These are phyloP conservation scores for Adansonia digitata DNA, from an alignment of 345 rosid species.

Conservation along the genomic window DNA sequence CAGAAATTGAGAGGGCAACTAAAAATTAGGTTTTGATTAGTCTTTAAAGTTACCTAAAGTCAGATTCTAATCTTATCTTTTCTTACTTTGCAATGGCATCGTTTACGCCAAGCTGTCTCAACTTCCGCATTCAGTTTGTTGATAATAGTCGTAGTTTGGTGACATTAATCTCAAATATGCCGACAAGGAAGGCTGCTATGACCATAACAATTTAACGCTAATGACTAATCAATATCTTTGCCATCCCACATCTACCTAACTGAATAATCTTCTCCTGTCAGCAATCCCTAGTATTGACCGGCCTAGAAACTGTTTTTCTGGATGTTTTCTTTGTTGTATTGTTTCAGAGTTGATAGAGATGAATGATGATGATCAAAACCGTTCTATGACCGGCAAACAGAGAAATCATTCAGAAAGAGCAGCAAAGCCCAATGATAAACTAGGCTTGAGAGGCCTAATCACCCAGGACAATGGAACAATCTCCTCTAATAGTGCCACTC, in stretches of 20 bases:
- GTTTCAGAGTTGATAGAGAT: background rate
- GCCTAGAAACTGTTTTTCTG: too few relatives aligned
- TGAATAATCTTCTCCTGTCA: too few relatives aligned
- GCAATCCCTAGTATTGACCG: too few relatives aligned
- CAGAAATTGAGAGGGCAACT: background rate
- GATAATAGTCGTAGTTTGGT: background rate
- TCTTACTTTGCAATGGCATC: background rate
- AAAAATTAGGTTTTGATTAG: background rate
- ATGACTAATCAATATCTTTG: background rate
- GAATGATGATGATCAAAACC: background rate
- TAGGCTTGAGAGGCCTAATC: too few relatives aligned
- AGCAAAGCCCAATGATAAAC: too few relatives aligned
- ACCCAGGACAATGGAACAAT: too few relatives aligned
- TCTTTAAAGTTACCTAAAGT: slow-evolving; percentile 6
- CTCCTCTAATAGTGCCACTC: too few relatives aligned
- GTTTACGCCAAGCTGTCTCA: background rate
- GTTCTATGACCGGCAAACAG: background rate
- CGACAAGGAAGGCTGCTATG: background rate
- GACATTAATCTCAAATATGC: background rate
- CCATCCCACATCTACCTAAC: background rate
- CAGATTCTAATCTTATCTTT: background rate
- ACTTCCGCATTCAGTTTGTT: background rate
- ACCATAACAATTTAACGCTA: background rate
- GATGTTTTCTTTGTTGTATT: too few relatives aligned
- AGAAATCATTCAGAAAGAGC: background rate